phyloP scores from a whole-genome alignment of 2,329 filamentous ascomycete species.

The Dactylellina drechsleri region DNA sequence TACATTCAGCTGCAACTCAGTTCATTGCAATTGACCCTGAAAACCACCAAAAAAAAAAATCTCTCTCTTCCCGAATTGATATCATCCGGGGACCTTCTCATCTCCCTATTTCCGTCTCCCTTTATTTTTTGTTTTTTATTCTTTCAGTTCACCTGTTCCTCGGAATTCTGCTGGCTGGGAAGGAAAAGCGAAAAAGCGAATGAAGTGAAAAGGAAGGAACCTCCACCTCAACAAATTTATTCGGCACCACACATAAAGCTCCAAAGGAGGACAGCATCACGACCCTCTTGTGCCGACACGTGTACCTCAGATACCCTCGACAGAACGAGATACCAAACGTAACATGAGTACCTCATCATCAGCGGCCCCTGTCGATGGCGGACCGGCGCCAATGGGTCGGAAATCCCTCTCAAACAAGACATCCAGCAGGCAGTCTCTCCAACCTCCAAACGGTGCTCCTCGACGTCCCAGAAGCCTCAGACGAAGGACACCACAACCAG shows the following conservation, averaged over 20 bases:
- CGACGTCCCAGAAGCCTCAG: constrained; percentile 33
- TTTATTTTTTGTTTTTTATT: constrained; percentile 6
- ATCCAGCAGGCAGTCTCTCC: constrained; percentile 33
- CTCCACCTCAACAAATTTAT: constrained; percentile 44
- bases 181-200: constrained; percentile 13
- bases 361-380: constrained; percentile 27
- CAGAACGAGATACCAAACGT: constrained; percentile 1
- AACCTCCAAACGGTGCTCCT: constrained; percentile 32
- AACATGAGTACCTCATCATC: constrained; percentile 46
- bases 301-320: neutral
- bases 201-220: constrained; percentile 1
- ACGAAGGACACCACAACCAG: constrained; percentile 42
- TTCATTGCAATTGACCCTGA: constrained; percentile 44
- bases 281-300: neutral
- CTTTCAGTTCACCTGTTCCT: constrained; percentile 32
- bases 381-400: constrained; percentile 45
- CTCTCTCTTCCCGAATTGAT: constrained; percentile 2
- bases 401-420: constrained; percentile 34
- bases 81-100: constrained; percentile 9
- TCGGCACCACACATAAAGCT: constrained; percentile 5
- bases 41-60: neutral
- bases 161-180: constrained; percentile 5
- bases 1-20: constrained; percentile 19
- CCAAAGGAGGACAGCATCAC: constrained; percentile 14
- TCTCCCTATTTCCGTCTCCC: constrained; percentile 6